Evolutionary conservation across 2,329 filamentous ascomycete species (phyloP).

Genomic region (Ophiocordyceps camponoti-rufipedis): DNA sequence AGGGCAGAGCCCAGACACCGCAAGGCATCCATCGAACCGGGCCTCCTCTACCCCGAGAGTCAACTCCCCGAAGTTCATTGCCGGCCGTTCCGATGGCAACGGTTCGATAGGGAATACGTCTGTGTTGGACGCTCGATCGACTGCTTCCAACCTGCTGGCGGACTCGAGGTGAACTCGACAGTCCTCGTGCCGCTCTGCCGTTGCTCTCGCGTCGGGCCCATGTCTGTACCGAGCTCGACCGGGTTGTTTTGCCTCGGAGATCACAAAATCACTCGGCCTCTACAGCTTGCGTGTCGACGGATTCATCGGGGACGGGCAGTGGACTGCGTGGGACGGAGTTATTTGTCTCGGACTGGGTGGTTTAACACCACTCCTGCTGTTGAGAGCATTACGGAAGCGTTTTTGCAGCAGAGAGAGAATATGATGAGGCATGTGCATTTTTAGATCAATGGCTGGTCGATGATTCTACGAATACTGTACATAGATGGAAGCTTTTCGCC

Average conservation of each 20-base stretch:
- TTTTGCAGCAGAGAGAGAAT: background rate
- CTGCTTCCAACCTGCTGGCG: background rate
- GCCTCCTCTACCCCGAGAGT: too few relatives aligned
- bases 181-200: background rate
- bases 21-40: background rate
- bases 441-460: background rate
- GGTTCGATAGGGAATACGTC: background rate
- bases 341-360: background rate
- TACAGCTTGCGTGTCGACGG: background rate
- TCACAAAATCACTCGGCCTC: background rate
- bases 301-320: background rate
- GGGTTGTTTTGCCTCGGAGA: background rate
- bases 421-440: background rate
- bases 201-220: background rate
- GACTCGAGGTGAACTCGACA: background rate
- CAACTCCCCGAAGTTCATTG: background rate
- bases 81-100: background rate
- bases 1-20: background rate
- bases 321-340: background rate
- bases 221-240: background rate
- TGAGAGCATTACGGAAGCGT: background rate
- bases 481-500: too few relatives aligned
- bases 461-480: too few relatives aligned
- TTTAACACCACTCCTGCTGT: background rate
- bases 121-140: background rate